Conservation (phyloP, 768 basidiomycete genomes). For the Leucogyrophana mollusca region DNA sequence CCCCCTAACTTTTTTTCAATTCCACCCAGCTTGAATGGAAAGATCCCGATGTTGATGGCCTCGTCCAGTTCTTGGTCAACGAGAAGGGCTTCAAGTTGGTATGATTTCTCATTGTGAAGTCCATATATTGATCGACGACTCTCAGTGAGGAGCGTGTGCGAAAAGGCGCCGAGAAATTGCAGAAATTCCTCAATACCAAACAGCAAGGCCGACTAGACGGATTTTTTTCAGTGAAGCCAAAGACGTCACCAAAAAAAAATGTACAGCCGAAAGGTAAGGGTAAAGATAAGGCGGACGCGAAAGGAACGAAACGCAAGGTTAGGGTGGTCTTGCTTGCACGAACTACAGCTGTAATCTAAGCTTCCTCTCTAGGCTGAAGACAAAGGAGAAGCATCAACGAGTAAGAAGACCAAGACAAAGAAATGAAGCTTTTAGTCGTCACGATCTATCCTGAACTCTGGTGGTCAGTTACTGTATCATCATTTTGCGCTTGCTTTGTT, state of each 20-base stretch:
- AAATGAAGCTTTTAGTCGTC: conserved; percentile 21
- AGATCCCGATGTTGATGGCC: conserved; percentile 86
- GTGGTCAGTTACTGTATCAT: no score
- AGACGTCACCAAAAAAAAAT: conserved; percentile 50
- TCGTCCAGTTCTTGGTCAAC: conserved; percentile 88
- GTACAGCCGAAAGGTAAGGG: conserved; percentile 36
- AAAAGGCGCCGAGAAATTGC: conserved; percentile 90
- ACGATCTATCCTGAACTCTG: no score
- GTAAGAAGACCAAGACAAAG: conserved; percentile 43
- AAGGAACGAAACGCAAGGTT: conserved; percentile 55
- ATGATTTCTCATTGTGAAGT: conserved; percentile 2
- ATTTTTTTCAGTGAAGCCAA: conserved; percentile 82
- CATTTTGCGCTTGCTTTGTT: no score
- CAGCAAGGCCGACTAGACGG: conserved; percentile 97
- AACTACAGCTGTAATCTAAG: conserved; percentile 11
- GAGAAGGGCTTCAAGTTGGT: conserved; percentile 97
- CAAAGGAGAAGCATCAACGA: conserved; percentile 25
- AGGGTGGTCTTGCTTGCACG: conserved; percentile 17
- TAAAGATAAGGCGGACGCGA: conserved; percentile 38
- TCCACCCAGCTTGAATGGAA: conserved; percentile 84
- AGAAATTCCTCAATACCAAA: conserved; percentile 82
- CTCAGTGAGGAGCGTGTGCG: conserved; percentile 93
- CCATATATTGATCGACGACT: background rate
- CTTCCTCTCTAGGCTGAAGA: conserved; percentile 32
- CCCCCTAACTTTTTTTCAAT: background rate